Evolutionary conservation across 2,329 filamentous ascomycete genomes (phyloP), one percentile per base, ranked within the genome.

Genomic region (Paraphaeosphaeria minitans): DNA sequence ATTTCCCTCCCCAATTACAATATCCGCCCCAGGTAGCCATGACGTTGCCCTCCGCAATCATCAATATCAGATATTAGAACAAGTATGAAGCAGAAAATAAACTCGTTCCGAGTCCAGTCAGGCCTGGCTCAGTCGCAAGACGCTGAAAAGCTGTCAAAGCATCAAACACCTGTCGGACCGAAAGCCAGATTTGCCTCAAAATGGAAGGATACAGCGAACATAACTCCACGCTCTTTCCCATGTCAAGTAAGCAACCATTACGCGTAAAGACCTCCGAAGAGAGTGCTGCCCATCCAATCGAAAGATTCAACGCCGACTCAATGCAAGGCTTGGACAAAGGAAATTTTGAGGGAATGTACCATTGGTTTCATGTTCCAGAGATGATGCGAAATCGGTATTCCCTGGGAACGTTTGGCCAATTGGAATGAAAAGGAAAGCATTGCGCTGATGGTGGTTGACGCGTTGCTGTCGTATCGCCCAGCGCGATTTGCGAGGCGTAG

Each of bases 271-370:
- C 21, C 4, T 29, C 19, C 47, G 29, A 51, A 27, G 31, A 43
- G 39, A n/a, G 35, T 21, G 22, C 13, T 50, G 21, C 22, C 29
- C 45, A 21, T 10, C 39, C 16, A 50, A 13, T 51, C 24, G 41
- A 9, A 21, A 29, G 27, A 7, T 22, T 37, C 35, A 52, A 59
- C 53, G 22, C 53, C 48, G 42, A 19, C 41, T 27, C 33, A 33
- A 56, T 56, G 57, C 53, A 56, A 35, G 39, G 29, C 31, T 33
- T 35, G n/a, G 35, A 58, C 56, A 58, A 58, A 58, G 31, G 56
- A 55, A 58, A 55, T 8, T 29, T 22, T 21, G 24, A 37, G 27
- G 5, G 37, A 31, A 12, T 22, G 41, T 21, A 43, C 41, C 7
- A 7, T 22, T 22, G n/a, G 22, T 4, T 9, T 24, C 21, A 16